Evolutionary conservation across 257 asterid species (phyloP).

Genomic region (Solanum chaucha): DNA sequence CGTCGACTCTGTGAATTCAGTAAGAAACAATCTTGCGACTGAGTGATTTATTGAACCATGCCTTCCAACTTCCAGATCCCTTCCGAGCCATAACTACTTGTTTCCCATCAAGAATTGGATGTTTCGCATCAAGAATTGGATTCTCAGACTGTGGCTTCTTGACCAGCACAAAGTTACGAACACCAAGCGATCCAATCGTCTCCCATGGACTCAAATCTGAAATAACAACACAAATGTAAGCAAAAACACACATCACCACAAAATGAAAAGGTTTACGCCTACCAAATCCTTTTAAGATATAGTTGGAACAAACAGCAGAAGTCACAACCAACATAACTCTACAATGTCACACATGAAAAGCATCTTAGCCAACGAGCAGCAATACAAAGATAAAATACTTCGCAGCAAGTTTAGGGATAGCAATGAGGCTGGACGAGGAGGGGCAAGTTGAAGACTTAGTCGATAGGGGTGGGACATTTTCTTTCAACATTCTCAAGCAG

Average conservation of each 20-base stretch:
- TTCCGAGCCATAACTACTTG: constrained; percentile 31
- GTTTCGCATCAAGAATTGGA: neutral
- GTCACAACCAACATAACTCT: neutral
- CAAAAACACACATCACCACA: neutral
- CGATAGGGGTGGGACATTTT: neutral
- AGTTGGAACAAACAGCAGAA: neutral
- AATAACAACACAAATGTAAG: neutral
- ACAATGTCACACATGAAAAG: neutral
- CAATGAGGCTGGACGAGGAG: neutral
- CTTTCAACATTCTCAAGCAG: neutral
- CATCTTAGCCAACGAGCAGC: neutral
- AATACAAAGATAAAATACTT: neutral
- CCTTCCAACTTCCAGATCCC: constrained; percentile 45
- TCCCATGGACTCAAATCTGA: constrained; percentile 82
- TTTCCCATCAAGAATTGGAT: constrained; percentile 15
- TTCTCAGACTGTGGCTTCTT: constrained; percentile 58
- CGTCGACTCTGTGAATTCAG: constrained; percentile 9
- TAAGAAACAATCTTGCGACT: constrained; percentile 54
- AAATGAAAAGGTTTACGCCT: neutral
- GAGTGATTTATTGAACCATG: constrained; percentile 79
- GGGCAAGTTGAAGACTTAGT: neutral
- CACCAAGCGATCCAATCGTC: constrained; percentile 71
- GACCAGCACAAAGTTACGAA: constrained; percentile 80
- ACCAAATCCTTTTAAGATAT: neutral
- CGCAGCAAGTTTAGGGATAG: neutral